phyloP scores from a whole-genome alignment of 2,329 filamentous ascomycete species.

The Torrubiellomyces zombiae region DNA sequence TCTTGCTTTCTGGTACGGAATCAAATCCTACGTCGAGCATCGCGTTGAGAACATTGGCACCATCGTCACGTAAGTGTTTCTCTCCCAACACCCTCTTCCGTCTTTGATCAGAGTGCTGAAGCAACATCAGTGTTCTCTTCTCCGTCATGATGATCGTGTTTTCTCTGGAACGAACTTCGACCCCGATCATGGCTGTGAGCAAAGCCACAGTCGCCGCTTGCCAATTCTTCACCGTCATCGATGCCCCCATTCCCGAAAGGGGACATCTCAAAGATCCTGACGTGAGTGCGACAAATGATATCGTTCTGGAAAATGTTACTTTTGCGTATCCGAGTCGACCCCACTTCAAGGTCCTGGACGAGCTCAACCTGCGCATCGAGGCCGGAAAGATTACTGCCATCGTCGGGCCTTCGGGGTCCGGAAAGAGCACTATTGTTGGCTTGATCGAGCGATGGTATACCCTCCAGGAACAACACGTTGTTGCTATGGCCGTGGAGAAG shows the following conservation, averaged over 20 bases:
- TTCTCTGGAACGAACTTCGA: constrained; percentile 38
- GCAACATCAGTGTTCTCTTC: constrained; percentile 26
- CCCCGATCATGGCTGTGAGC: constrained; percentile 39
- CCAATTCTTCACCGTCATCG: constrained; percentile 39
- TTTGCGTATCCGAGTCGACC: constrained; percentile 58
- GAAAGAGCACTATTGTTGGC: constrained; percentile 60
- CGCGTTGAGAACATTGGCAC: constrained; percentile 31
- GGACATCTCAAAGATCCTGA: constrained; percentile 20
- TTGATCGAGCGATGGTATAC: constrained; percentile 59
- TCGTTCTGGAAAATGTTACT: constrained; percentile 41
- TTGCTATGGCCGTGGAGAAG: constrained; percentile 31
- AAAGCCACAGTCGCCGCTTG: constrained; percentile 41
- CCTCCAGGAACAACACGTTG: constrained; percentile 33
- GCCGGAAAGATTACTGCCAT: constrained; percentile 56
- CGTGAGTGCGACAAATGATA: constrained; percentile 20
- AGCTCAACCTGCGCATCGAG: constrained; percentile 39
- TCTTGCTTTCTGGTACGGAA: constrained; percentile 47
- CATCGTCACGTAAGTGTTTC: constrained; percentile 32
- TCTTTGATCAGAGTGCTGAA: constrained; percentile 3
- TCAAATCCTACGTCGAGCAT: constrained; percentile 29
- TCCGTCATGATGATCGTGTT: constrained; percentile 42
- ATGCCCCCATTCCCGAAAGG: constrained; percentile 23
- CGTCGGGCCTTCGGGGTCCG: constrained; percentile 55
- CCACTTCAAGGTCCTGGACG: constrained; percentile 45
- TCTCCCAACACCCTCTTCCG: neutral